Evolutionary conservation across 1,284 basidiomycete species (phyloP), one percentile per base, ranked within the genome.

Genomic region (Serendipita sp.): DNA sequence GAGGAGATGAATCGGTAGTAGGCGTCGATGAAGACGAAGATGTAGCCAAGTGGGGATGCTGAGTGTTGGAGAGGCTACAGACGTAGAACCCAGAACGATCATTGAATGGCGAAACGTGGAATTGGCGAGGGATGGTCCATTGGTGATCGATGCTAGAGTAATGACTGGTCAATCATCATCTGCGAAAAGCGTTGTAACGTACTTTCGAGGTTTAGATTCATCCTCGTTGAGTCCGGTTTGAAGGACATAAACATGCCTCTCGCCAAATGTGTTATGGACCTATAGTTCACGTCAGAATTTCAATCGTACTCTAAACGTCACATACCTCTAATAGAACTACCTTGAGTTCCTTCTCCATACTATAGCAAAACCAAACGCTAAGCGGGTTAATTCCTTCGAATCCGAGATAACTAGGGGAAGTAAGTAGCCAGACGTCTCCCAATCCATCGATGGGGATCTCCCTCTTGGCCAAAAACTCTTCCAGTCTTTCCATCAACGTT

Each of bases 41-140:
- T 29, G 50, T 38, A 22, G 63, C 13, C 4, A 68, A 70, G 64
- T 81, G 76, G 0, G 79, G 71, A 66, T 80, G 76, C 1, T 68
- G 75, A 13, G 79, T 83, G 41, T 68, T 71, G 66, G 71, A 78
- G 43, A 83, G 67, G 38, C 81, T 76, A 44, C 83, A 74, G 2
- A 70, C 78, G 71, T 90, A 90, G 71, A 75, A 85, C 0, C 87
- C 87, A 17, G 78, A 76, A 2, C 87, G 78, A 67, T 88, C 84
- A 71, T 89, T 90, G 77, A 89, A 90, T 0, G 88, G 87, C 0
- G 86, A 90, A 32, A 90, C 88, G 68, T 90, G 87, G 71, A 91
- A 90, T 63, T 81, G 77, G 26, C 87, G 81, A 29, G 76, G 77
- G 62, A 90, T 82, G 0, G 82, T 84, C 85, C 87, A 90, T 65